Evolutionary conservation across 2,329 filamentous ascomycete genomes (phyloP).

Genomic region (Phoma sp.): DNA sequence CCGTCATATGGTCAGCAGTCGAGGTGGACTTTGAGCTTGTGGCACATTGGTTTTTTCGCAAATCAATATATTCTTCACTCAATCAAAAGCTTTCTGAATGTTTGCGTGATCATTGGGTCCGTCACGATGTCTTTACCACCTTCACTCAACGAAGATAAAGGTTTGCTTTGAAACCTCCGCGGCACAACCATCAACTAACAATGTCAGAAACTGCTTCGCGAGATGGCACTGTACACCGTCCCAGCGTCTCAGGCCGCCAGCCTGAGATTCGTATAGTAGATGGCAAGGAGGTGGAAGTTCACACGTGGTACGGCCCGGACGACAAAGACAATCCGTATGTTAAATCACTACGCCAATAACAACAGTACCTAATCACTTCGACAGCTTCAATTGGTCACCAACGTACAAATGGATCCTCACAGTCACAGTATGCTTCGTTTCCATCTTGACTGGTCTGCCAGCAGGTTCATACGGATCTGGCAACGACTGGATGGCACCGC

Average conservation of each 20-base stretch:
- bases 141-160: slow-evolving; percentile 18
- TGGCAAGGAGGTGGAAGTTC: slow-evolving; percentile 32
- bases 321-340: slow-evolving; percentile 35
- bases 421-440: slow-evolving; percentile 52
- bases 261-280: slow-evolving; percentile 19
- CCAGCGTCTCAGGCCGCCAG: slow-evolving; percentile 6
- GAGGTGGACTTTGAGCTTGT: background rate
- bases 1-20: slow-evolving; percentile 1
- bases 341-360: too few species aligned
- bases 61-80: background rate
- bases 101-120: background rate
- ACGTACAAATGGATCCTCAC: slow-evolving; percentile 51
- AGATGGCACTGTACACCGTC: slow-evolving; percentile 7
- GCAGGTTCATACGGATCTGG: slow-evolving; percentile 51
- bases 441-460: slow-evolving; percentile 50
- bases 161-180: background rate
- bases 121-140: slow-evolving; percentile 16
- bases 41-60: background rate
- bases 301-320: slow-evolving; percentile 30
- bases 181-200: background rate
- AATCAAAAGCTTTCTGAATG: background rate
- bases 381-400: slow-evolving; percentile 50
- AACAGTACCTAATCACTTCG: background rate
- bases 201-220: slow-evolving; percentile 1
- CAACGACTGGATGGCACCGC: slow-evolving; percentile 40